Evolutionary conservation across 805 yeast species (phyloP).

Genomic region (Limtongozyma cylindracea): DNA sequence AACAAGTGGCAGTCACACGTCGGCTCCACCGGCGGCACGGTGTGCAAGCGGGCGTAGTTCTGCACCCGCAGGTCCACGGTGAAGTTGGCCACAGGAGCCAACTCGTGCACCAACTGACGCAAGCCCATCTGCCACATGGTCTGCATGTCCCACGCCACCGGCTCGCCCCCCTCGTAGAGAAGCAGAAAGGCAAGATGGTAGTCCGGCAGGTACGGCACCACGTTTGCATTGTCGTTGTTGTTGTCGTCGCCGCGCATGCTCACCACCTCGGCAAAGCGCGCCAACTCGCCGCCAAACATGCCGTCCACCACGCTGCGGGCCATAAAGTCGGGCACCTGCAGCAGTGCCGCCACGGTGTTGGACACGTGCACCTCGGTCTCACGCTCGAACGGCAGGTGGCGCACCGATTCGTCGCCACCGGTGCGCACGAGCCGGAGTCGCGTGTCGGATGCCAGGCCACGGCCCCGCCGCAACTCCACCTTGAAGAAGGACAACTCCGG

Average conservation of each 20-base stretch:
- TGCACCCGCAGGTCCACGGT: constrained; percentile 61
- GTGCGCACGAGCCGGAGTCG: too few relatives aligned
- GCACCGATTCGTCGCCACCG: background rate
- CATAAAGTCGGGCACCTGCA: background rate
- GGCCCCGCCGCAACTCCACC: too few relatives aligned
- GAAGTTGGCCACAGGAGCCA: constrained; percentile 37
- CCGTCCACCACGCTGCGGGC: background rate
- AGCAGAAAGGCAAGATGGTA: constrained; percentile 60
- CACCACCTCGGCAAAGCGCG: constrained; percentile 6
- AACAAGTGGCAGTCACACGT: constrained; percentile 8
- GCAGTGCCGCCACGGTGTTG: background rate
- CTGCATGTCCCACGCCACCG: constrained; percentile 54
- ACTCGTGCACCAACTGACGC: constrained; percentile 23
- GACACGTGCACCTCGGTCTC: background rate
- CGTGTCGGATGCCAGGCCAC: too few relatives aligned
- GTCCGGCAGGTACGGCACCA: constrained; percentile 32
- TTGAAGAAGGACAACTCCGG: too few relatives aligned
- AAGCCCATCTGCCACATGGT: constrained; percentile 22
- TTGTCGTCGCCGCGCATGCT: constrained; percentile 2
- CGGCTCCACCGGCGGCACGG: constrained; percentile 5
- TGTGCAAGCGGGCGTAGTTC: constrained; percentile 25
- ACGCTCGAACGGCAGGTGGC: background rate
- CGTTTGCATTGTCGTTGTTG: constrained; percentile 5
- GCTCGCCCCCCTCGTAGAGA: constrained; percentile 40
- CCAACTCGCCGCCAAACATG: constrained; percentile 4